Evolutionary conservation across 192 early-diverging fungal species (phyloP).

Genomic region (Mortierella alpina): DNA sequence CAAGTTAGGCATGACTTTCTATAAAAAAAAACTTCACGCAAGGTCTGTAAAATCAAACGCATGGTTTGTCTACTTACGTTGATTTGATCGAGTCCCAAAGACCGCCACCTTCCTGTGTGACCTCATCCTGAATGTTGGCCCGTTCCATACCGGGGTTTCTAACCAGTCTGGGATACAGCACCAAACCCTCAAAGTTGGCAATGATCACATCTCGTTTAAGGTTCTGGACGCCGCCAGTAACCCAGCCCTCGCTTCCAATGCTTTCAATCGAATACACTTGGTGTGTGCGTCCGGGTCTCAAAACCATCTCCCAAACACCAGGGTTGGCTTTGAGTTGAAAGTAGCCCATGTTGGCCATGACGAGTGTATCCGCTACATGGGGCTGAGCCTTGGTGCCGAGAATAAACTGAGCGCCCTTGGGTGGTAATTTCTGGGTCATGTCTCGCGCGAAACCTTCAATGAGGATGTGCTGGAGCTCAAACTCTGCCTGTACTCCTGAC

Average conservation of each 20-base stretch:
- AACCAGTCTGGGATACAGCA: slow-evolving; percentile 82
- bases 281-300: slow-evolving; percentile 84
- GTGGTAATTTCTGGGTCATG: slow-evolving; percentile 71
- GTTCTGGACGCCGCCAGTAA: slow-evolving; percentile 56
- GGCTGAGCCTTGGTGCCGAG: slow-evolving; percentile 76
- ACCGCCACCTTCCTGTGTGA: slow-evolving; percentile 45
- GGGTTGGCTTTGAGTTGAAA: slow-evolving; percentile 95
- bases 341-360: slow-evolving; percentile 99
- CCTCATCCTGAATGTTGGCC: slow-evolving; percentile 31
- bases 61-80: slow-evolving; percentile 53
- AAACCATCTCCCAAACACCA: slow-evolving; percentile 84
- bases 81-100: slow-evolving; percentile 71
- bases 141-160: slow-evolving; percentile 85
- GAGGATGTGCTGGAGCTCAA: slow-evolving; percentile 85
- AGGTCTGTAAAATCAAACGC: not conserved
- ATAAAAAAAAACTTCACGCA: not conserved
- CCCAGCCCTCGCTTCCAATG: slow-evolving; percentile 65
- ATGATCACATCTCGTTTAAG: slow-evolving; percentile 69
- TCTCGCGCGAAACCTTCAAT: slow-evolving; percentile 93
- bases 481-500: slow-evolving; percentile 76
- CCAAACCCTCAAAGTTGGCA: slow-evolving; percentile 84
- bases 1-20: not conserved
- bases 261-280: slow-evolving; percentile 82
- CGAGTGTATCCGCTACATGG: slow-evolving; percentile 88
- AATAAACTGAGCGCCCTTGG: slow-evolving; percentile 90